These are phyloP conservation scores for Phialophora macrospora DNA, from an alignment of 2,329 filamentous ascomycete species.

Conservation along the genomic window DNA sequence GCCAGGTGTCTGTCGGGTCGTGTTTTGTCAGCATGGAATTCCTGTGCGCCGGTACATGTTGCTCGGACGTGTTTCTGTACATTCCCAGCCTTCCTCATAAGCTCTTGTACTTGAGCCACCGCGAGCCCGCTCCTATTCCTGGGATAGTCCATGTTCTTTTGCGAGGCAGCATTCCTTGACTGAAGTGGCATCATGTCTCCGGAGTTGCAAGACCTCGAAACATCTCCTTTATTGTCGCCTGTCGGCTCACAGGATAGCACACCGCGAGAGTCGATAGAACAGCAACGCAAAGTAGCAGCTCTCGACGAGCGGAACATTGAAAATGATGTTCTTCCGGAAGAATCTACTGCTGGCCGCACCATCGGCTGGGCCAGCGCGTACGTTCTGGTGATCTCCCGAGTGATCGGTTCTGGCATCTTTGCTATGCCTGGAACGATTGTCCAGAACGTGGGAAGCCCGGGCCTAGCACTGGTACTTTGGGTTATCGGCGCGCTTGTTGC, in stretches of 20 bases:
- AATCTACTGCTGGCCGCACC: conserved; percentile 62
- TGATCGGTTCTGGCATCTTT: conserved; percentile 74
- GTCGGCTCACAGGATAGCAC: not conserved
- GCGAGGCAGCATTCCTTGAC: not conserved
- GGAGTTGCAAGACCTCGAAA: conserved; percentile 30
- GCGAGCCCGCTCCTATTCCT: no score
- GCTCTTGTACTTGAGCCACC: not conserved
- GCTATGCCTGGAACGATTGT: conserved; percentile 72
- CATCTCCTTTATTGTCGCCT: conserved; percentile 32
- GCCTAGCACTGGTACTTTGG: conserved; percentile 68
- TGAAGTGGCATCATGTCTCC: conserved; percentile 9
- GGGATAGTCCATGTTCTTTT: not conserved
- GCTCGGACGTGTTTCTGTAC: conserved; percentile 1
- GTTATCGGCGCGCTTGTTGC: conserved; percentile 65
- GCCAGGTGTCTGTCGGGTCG: not conserved
- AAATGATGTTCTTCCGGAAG: conserved; percentile 64
- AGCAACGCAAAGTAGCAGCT: not conserved
- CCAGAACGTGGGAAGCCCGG: conserved; percentile 68
- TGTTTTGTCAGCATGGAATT: conserved; percentile 29
- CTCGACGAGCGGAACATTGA: conserved; percentile 64
- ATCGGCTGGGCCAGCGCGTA: conserved; percentile 68
- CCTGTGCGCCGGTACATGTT: conserved; percentile 11
- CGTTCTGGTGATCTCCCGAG: conserved; percentile 69
- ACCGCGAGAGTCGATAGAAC: conserved; percentile 14
- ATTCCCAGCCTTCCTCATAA: conserved; percentile 8